Evolutionary conservation across 768 basidiomycete genomes (phyloP).

Genomic region (Pleurotus eryngii): DNA sequence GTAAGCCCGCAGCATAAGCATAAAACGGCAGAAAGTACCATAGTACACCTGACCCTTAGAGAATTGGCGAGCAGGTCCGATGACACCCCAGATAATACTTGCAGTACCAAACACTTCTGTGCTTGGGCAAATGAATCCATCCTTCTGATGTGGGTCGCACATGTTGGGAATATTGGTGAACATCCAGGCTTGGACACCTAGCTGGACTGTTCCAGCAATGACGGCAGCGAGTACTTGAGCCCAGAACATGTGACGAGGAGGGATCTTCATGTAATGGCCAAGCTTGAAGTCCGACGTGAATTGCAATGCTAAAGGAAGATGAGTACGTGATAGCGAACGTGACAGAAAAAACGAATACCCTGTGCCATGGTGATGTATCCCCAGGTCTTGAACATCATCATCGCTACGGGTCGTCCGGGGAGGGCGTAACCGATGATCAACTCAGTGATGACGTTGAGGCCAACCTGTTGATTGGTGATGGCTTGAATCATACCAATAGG

Average conservation of each 20-base stretch:
- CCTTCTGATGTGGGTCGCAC: constrained; percentile 49
- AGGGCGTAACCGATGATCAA: constrained; percentile 76
- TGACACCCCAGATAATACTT: constrained; percentile 78
- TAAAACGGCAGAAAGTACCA: constrained; percentile 21
- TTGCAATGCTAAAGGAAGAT: constrained; percentile 40
- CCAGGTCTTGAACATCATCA: constrained; percentile 86
- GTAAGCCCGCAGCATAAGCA: background rate
- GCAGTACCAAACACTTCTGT: constrained; percentile 78
- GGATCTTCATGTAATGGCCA: constrained; percentile 76
- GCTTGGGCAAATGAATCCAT: constrained; percentile 67
- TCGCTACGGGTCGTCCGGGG: constrained; percentile 77
- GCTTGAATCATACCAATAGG: constrained; percentile 74
- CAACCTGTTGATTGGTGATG: constrained; percentile 59
- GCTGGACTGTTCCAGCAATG: constrained; percentile 68
- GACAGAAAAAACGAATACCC: constrained; percentile 18
- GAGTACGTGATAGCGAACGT: background rate
- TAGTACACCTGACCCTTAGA: constrained; percentile 62
- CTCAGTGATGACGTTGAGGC: constrained; percentile 68
- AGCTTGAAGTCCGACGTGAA: constrained; percentile 81
- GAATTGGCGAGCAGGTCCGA: constrained; percentile 71
- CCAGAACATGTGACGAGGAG: constrained; percentile 40
- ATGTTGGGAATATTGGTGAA: constrained; percentile 64
- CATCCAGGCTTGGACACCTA: constrained; percentile 74
- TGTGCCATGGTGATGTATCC: constrained; percentile 72
- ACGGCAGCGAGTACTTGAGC: constrained; percentile 44